A percentile compares a stretch with the other conserved stretches of the same genome.
Conservation (phyloP, 2,329 filamentous ascomycete genomes). For the Talaromyces albobiverticillius region DNA sequence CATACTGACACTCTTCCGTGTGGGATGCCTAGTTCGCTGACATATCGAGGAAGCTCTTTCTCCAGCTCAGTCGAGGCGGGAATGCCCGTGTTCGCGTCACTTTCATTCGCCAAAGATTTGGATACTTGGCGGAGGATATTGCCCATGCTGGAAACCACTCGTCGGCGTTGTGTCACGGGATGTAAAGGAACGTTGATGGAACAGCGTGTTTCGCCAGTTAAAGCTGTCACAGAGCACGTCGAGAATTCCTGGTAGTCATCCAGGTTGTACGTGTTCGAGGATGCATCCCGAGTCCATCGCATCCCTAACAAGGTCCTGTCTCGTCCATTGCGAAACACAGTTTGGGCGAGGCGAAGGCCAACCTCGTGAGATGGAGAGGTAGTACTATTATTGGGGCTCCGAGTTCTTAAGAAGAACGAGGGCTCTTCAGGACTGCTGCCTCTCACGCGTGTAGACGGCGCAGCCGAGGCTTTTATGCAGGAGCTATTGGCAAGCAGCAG, state of each 20-base stretch:
- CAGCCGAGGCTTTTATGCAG: conserved; percentile 29
- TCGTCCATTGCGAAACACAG: conserved; percentile 41
- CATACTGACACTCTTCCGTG: conserved; percentile 40
- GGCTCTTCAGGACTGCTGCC: conserved; percentile 30
- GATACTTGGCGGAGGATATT: conserved; percentile 41
- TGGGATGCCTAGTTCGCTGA: conserved; percentile 34
- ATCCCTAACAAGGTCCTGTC: conserved; percentile 38
- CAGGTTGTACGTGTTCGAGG: conserved; percentile 22
- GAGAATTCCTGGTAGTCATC: conserved; percentile 29
- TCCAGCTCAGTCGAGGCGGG: conserved; percentile 42
- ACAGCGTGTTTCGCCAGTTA: conserved; percentile 17
- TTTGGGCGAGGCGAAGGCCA: conserved; percentile 41
- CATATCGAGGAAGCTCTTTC: conserved; percentile 39
- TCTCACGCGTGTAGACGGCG: conserved; percentile 26
- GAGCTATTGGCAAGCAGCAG: conserved; percentile 27
- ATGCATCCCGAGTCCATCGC: conserved; percentile 29
- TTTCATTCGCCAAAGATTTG: conserved; percentile 25
- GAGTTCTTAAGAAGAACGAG: conserved; percentile 29
- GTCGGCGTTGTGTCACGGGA: conserved; percentile 35
- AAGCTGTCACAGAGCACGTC: conserved; percentile 28
- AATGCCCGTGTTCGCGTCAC: conserved; percentile 27
- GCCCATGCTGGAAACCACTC: conserved; percentile 41
- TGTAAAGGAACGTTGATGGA: conserved; percentile 31
- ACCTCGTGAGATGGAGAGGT: conserved; percentile 26
- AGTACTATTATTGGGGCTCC: conserved; percentile 6